phyloP scores from a whole-genome alignment of 345 rosid species.

The Combretum micranthum region DNA sequence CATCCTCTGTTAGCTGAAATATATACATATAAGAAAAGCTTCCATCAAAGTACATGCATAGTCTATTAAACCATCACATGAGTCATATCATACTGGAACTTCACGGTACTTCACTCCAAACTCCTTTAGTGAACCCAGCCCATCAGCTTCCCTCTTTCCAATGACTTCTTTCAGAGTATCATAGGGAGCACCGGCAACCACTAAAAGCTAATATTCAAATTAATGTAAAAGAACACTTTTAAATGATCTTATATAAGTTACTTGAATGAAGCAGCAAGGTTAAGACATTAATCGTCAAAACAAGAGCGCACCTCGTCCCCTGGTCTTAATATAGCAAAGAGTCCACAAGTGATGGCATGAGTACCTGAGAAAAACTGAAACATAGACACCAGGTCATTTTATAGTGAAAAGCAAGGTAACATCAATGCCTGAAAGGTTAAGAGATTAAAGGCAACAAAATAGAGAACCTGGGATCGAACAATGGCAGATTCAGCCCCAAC shows the following conservation, averaged over 20 bases:
- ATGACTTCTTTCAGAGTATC: conserved; percentile 66
- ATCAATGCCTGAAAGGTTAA: neutral
- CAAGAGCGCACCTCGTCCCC: conserved; percentile 50
- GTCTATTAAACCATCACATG: neutral
- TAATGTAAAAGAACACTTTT: conserved; percentile 15
- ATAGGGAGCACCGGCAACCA: conserved; percentile 71
- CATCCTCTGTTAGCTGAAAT: conserved; percentile 46
- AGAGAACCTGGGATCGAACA: conserved; percentile 47
- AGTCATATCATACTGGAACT: conserved; percentile 42
- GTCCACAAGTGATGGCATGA: conserved; percentile 60
- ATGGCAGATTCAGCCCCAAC: conserved; percentile 63
- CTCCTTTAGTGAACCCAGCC: conserved; percentile 53
- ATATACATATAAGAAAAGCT: conserved; percentile 6
- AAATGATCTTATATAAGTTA: neutral
- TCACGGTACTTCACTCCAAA: conserved; percentile 56
- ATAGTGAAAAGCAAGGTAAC: neutral
- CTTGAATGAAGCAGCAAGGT: neutral
- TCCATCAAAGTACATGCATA: conserved; percentile 1
- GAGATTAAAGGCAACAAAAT: neutral
- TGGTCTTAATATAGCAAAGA: conserved; percentile 55
- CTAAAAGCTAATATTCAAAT: conserved; percentile 54
- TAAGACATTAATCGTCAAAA: neutral
- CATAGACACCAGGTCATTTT: neutral
- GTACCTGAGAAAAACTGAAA: conserved; percentile 62
- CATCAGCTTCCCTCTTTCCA: conserved; percentile 46